These are phyloP conservation scores for Bromus sterilis DNA, from an alignment of 176 grass and related monocot genomes.

Conservation along the genomic window DNA sequence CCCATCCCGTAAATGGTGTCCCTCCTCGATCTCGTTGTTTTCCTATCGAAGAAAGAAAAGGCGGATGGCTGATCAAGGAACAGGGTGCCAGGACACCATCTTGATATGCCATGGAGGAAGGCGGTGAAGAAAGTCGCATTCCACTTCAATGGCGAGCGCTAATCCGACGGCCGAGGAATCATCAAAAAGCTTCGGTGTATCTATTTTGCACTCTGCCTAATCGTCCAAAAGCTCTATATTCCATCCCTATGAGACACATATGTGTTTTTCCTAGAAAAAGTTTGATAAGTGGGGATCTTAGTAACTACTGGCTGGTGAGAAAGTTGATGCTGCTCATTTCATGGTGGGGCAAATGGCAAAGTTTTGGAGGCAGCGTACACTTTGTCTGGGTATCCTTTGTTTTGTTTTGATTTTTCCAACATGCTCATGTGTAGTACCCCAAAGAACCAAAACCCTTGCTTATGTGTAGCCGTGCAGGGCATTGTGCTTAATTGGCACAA, in stretches of 20 bases:
- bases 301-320: background rate
- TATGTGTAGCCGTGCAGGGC: background rate
- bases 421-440: background rate
- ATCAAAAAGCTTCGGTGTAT: too few species aligned
- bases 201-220: too few species aligned
- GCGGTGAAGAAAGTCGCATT: too few species aligned
- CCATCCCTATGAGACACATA: background rate
- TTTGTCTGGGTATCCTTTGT: slow-evolving; percentile 5
- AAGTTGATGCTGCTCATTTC: background rate
- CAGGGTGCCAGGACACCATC: too few species aligned
- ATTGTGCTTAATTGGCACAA: background rate
- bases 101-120: too few species aligned
- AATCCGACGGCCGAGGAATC: too few species aligned
- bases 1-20: too few species aligned
- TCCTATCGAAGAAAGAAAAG: too few species aligned
- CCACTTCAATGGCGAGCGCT: too few species aligned
- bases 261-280: background rate
- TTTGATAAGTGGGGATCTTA: background rate
- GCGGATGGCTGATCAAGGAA: too few species aligned
- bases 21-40: too few species aligned
- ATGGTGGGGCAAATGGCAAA: background rate
- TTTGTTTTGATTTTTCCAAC: background rate
- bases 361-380: background rate
- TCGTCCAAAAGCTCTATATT: too few species aligned
- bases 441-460: background rate